Conservation (phyloP, 371 early-diverging fungal species). For the Rhizopus microsporus region DNA sequence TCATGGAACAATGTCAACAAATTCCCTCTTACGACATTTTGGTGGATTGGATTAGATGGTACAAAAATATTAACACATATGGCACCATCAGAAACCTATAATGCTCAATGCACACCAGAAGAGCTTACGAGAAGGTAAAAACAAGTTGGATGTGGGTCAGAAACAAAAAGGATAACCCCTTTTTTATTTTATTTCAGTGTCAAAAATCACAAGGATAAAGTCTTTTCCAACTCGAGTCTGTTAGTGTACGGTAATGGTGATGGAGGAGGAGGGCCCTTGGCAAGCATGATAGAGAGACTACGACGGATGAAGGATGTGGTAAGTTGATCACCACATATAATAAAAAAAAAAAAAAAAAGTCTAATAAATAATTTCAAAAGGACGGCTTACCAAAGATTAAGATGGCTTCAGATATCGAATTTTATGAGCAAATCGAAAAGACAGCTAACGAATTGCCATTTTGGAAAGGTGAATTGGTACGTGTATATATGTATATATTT, state of each 20-base stretch:
- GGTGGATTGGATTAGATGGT: slow-evolving; percentile 57
- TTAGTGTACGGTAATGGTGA: slow-evolving; percentile 94
- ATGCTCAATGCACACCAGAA: slow-evolving; percentile 41
- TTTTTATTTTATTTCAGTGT: slow-evolving; percentile 47
- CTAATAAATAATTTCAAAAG: slow-evolving; percentile 19
- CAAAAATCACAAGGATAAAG: slow-evolving; percentile 80
- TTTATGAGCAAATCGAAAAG: slow-evolving; percentile 77
- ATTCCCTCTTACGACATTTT: slow-evolving; percentile 93
- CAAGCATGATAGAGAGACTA: slow-evolving; percentile 83
- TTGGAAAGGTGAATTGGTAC: slow-evolving; percentile 92
- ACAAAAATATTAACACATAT: slow-evolving; percentile 38
- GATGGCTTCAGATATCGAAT: slow-evolving; percentile 70
- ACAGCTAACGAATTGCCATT: slow-evolving; percentile 66
- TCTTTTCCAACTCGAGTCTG: slow-evolving; percentile 80
- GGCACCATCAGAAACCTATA: slow-evolving; percentile 42
- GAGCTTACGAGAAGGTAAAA: slow-evolving; percentile 28
- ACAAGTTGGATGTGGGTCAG: background rate
- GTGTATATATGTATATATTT: background rate
- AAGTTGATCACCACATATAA: background rate
- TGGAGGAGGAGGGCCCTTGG: slow-evolving; percentile 93
- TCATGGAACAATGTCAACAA: slow-evolving; percentile 97
- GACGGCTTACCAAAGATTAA: slow-evolving; percentile 74
- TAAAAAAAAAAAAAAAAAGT: background rate
- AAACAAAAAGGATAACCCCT: background rate
- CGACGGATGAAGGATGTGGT: slow-evolving; percentile 69